Base-by-base conservation (phyloP, 2,329 filamentous ascomycete genomes). In the Rhynchosporium secalis region DNA sequence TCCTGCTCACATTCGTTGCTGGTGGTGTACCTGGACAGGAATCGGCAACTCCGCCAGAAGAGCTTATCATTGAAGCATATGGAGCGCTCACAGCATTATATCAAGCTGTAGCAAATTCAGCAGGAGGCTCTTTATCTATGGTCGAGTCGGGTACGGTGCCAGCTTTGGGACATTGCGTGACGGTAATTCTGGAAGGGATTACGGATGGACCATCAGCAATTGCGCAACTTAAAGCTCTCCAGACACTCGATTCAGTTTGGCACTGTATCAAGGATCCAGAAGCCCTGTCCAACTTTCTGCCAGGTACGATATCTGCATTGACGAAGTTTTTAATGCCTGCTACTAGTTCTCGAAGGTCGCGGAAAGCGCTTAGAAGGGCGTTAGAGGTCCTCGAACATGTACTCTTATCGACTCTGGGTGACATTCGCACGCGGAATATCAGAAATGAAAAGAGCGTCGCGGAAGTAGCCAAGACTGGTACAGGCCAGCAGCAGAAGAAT, bases 261-360 rank as follows among this genome's bases (percentile, higher is more conserved):
- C 71, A 75, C 6, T 84, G 86, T 28, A 81, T 96, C 48, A 86
- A 83, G 58, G 89, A 95, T 70, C 83, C 83, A 52, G 83, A 89
- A n/a, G 86, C 90, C 2, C 79, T 96, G 61, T 91, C 92, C 9
- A 93, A 85, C 65, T 95, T 99, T 71, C 80, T 98, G 47, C 95
- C 96, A 0, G 92, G 93, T 9, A 91, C 91, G 0, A 85, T 96
- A 0, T 98, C 95, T 3, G 86, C 87, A 1, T 78, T 99, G 29
- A 87, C 89, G 2, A 93, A 89, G 70, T 72, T 68, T 63, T 78
- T 92, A 0, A 77, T 96, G 56, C 88, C 89, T 4, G 86, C 86
- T 0, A 89, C 87, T 0, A 84, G 83, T 46, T 81, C 83, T 67
- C 80, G 84, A 55, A 79, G 84, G 40, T 80, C 82, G 54, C 86